These are phyloP conservation scores for Arabidopsis hybrid DNA, from an alignment of 441 rosid genomes.

Conservation along the genomic window DNA sequence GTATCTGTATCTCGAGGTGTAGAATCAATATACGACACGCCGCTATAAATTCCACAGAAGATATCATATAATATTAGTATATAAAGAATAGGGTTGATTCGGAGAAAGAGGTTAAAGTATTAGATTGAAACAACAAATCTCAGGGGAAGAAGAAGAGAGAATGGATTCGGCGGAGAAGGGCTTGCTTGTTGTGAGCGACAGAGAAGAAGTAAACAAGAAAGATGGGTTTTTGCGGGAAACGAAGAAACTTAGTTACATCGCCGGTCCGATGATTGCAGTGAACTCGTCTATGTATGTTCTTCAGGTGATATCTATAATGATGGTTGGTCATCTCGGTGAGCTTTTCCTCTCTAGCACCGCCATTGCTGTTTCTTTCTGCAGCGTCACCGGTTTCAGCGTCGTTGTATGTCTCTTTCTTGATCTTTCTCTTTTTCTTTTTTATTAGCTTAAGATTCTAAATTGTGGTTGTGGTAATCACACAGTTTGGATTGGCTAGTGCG, in stretches of 20 bases:
- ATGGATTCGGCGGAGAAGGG: slow-evolving; percentile 48
- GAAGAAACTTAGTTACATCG: slow-evolving; percentile 53
- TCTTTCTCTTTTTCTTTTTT: not conserved
- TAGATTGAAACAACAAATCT: not conserved
- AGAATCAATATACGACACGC: slow-evolving; percentile 34
- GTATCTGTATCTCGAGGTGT: slow-evolving; percentile 16
- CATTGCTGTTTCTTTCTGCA: slow-evolving; percentile 63
- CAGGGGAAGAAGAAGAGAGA: not conserved
- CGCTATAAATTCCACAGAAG: not conserved
- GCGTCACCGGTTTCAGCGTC: slow-evolving; percentile 71
- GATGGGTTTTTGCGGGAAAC: slow-evolving; percentile 53
- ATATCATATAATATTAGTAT: not conserved
- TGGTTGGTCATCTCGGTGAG: slow-evolving; percentile 78
- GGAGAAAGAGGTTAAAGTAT: too few species aligned
- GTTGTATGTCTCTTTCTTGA: slow-evolving; percentile 46
- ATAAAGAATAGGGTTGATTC: not conserved
- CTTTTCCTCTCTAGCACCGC: slow-evolving; percentile 70
- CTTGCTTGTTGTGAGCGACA: slow-evolving; percentile 36
- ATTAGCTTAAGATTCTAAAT: not conserved
- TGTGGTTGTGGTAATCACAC: slow-evolving; percentile 14
- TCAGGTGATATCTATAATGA: slow-evolving; percentile 60
- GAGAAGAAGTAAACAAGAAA: slow-evolving; percentile 57
- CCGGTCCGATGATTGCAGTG: slow-evolving; percentile 71
- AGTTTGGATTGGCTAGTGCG: slow-evolving; percentile 81
- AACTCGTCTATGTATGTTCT: slow-evolving; percentile 55